Percentiles rank a stretch among this genome's conserved stretches.
Conservation (phyloP, 1,139 yeast genomes). For the Magnusiomyces clavatus region DNA sequence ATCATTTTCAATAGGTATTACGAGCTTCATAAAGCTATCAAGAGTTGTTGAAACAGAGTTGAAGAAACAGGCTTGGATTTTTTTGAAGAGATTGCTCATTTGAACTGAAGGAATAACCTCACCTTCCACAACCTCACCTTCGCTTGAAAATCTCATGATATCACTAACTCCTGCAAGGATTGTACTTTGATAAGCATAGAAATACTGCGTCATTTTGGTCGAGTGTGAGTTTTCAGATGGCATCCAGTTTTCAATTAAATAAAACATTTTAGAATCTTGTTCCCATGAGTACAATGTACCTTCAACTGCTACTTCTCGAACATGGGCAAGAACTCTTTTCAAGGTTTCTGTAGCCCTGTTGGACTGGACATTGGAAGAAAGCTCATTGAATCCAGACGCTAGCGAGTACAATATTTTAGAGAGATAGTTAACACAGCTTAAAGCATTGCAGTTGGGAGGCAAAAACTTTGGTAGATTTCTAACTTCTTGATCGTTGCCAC, state of each 20-base stretch:
- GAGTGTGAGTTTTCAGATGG: conserved; percentile 17
- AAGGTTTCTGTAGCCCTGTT: conserved; percentile 34
- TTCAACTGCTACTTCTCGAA: conserved; percentile 38
- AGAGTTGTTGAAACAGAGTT: conserved; percentile 32
- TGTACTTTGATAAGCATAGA: conserved; percentile 27
- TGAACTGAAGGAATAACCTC: conserved; percentile 42
- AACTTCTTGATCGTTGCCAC: conserved; percentile 12
- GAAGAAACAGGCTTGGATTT: conserved; percentile 37
- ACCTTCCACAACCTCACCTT: conserved; percentile 14
- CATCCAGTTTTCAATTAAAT: conserved; percentile 39
- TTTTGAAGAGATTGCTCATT: conserved; percentile 36
- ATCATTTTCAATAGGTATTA: conserved; percentile 7
- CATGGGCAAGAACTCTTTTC: conserved; percentile 32
- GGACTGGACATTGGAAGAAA: conserved; percentile 39
- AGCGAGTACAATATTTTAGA: conserved; percentile 37
- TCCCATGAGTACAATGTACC: conserved; percentile 45
- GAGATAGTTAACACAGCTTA: conserved; percentile 46
- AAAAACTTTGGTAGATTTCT: conserved; percentile 41
- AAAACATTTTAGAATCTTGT: conserved; percentile 40
- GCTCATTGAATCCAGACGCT: conserved; percentile 36
- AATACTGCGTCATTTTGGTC: conserved; percentile 25
- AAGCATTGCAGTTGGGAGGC: conserved; percentile 54
- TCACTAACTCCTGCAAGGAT: conserved; percentile 27
- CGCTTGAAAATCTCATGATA: conserved; percentile 22
- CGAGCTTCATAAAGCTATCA: conserved; percentile 17